These are phyloP conservation scores for Cladophialophora yegresii DNA, from an alignment of 2,329 filamentous ascomycete genomes.

Conservation along the genomic window DNA sequence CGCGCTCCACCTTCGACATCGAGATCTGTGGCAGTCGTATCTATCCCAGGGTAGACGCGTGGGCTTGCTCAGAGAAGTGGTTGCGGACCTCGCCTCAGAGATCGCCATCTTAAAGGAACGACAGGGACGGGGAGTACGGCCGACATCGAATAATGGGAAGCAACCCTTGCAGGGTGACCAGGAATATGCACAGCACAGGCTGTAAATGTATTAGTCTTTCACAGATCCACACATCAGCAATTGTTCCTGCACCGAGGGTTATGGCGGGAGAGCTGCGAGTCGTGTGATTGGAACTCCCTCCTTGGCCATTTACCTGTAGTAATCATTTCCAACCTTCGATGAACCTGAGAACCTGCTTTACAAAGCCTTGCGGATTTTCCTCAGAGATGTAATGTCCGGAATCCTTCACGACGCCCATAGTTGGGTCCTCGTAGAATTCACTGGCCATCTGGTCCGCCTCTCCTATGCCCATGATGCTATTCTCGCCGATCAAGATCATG, in stretches of 20 bases:
- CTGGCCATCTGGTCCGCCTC: constrained; percentile 32
- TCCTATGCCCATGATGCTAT: background rate
- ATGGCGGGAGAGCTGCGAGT: background rate
- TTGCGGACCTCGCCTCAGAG: constrained; percentile 10
- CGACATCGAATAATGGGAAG: background rate
- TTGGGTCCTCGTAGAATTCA: constrained; percentile 41
- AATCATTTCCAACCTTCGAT: constrained; percentile 29
- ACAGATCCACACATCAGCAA: background rate
- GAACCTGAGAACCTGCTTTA: constrained; percentile 40
- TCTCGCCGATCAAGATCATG: constrained; percentile 6
- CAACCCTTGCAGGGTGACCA: background rate
- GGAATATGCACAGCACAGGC: no score
- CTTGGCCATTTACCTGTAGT: background rate
- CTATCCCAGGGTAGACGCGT: constrained; percentile 3
- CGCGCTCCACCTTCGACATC: constrained; percentile 15
- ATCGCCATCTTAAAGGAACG: background rate
- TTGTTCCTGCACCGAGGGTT: background rate
- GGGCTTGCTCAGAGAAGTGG: constrained; percentile 6
- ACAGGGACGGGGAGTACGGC: background rate
- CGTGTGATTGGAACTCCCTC: background rate
- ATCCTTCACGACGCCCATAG: constrained; percentile 37
- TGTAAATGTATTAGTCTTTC: background rate
- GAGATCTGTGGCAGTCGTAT: constrained; percentile 13
- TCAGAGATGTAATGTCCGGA: constrained; percentile 45
- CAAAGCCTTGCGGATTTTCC: constrained; percentile 45